Conservation (phyloP, 208 protist genomes). For the Tetramitus jugosus region DNA sequence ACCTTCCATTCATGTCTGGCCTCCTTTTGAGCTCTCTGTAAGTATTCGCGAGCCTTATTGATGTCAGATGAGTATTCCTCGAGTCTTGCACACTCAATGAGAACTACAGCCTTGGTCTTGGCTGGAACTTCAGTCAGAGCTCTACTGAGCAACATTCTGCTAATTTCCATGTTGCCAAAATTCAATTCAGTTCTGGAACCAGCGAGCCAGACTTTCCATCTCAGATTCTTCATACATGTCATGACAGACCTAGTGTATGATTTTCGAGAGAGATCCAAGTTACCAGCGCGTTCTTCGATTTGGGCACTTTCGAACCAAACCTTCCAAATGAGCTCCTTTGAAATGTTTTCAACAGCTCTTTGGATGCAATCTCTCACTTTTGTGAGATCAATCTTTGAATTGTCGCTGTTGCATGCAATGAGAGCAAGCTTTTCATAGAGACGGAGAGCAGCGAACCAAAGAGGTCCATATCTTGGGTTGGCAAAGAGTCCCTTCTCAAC, state of each 20-base stretch:
- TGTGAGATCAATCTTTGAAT: constrained; percentile 5
- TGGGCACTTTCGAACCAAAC: constrained; percentile 65
- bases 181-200: constrained; percentile 48
- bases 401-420: constrained; percentile 16
- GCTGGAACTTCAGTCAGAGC: constrained; percentile 47
- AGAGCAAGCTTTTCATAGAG: constrained; percentile 46
- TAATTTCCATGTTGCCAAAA: constrained; percentile 30
- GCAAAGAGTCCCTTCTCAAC: constrained; percentile 46
- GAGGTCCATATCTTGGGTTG: constrained; percentile 56
- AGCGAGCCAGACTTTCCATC: constrained; percentile 66
- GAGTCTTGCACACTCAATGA: constrained; percentile 53
- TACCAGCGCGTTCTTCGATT: constrained; percentile 50
- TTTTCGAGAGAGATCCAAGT: constrained; percentile 37
- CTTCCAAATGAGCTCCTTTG: constrained; percentile 64
- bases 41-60: constrained; percentile 42
- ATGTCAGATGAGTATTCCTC: constrained; percentile 52
- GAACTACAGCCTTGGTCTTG: constrained; percentile 50
- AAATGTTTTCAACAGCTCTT: constrained; percentile 30
- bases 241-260: constrained; percentile 45
- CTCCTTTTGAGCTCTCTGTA: constrained; percentile 45
- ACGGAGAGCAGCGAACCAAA: constrained; percentile 55
- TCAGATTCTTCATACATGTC: constrained; percentile 50
- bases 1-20: constrained; percentile 58
- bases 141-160: constrained; percentile 44
- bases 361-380: constrained; percentile 13